Evolutionary conservation across 2,329 filamentous ascomycete genomes (phyloP), one percentile per base, ranked within the genome.

Genomic region (Hypoxylon sp.): DNA sequence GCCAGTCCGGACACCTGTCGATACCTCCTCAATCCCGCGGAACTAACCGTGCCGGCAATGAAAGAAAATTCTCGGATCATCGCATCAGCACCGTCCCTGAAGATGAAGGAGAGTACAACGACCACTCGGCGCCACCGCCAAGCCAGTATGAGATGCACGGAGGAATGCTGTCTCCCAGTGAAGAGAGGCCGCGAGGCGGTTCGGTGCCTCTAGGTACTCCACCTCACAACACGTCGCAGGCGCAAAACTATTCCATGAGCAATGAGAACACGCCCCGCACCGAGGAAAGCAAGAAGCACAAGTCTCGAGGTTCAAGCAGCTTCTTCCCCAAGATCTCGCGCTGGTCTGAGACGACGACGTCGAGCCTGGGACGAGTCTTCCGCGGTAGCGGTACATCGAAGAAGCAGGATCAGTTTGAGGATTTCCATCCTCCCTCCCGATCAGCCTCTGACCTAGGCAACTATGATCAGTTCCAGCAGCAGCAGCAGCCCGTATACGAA

Each of bases 301-400:
- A 96, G 73, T 94, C 91, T 1, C 89, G 85, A 70, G 87, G 87
- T 55, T 95, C 92, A 0, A 91, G 90, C 0, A 81, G 84, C 48
- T 87, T 86, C 80, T 90, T 96, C 60, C 92, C 93, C 20, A 97
- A 96, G 78, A 93, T 97, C 62, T 98, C 95, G 4, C 86, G 95
- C 38, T 99, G 95, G 95, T 98, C 94, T 0, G 95, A 96, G 77
- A 98, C 94, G 2, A 99, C 95, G 0, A 85, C 93, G 3, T 97
- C 92, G 0, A 96, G 92, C 59, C 87, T 92, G 38, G 88, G 91
- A 40, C 89, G 89, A 66, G 89, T 88, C 35, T 89, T 93, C 73
- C 86, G 89, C 35, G 86, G 84, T 68, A 91, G 86, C 67, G 81
- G 80, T 40, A 80, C 81, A 43, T 79, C 76, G 18, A 80, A 79